Conservation (phyloP, 164 flowering plant genomes). For the Macadamia integrifolia region DNA sequence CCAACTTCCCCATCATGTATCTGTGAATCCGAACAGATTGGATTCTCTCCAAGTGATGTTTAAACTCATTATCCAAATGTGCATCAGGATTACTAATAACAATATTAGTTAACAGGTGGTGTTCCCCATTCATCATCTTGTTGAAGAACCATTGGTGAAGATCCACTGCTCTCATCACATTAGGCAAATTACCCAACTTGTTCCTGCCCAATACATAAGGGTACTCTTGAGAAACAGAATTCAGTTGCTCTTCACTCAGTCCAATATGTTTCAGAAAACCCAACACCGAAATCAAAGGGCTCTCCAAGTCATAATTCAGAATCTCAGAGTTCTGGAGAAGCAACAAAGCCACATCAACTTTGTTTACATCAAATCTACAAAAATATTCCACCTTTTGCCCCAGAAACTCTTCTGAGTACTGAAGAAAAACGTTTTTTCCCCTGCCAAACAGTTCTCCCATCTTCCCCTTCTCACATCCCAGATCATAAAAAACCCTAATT, state of each 20-base stretch:
- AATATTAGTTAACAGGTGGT: slow-evolving; percentile 34
- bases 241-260: slow-evolving; percentile 24
- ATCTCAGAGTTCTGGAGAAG: slow-evolving; percentile 44
- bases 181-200: slow-evolving; percentile 50
- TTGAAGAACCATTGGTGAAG: slow-evolving; percentile 53
- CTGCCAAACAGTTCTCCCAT: slow-evolving; percentile 43
- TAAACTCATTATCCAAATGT: slow-evolving; percentile 28
- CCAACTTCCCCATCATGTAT: slow-evolving; percentile 39
- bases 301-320: slow-evolving; percentile 41
- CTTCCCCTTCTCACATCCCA: slow-evolving; percentile 50
- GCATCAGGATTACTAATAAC: slow-evolving; percentile 22
- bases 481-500: slow-evolving; percentile 46
- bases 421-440: slow-evolving; percentile 30
- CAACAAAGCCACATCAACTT: slow-evolving; percentile 36
- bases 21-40: slow-evolving; percentile 11
- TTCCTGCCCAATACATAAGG: slow-evolving; percentile 57
- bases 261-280: slow-evolving; percentile 48
- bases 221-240: slow-evolving; percentile 21
- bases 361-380: slow-evolving; percentile 31
- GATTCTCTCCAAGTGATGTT: slow-evolving; percentile 29
- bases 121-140: slow-evolving; percentile 36
- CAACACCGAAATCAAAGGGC: slow-evolving; percentile 33
- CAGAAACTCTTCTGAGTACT: slow-evolving; percentile 42
- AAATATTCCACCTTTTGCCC: slow-evolving; percentile 45
- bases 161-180: slow-evolving; percentile 49